Conservation (phyloP, 1,284 basidiomycete genomes). For the Gomphus sp. region DNA sequence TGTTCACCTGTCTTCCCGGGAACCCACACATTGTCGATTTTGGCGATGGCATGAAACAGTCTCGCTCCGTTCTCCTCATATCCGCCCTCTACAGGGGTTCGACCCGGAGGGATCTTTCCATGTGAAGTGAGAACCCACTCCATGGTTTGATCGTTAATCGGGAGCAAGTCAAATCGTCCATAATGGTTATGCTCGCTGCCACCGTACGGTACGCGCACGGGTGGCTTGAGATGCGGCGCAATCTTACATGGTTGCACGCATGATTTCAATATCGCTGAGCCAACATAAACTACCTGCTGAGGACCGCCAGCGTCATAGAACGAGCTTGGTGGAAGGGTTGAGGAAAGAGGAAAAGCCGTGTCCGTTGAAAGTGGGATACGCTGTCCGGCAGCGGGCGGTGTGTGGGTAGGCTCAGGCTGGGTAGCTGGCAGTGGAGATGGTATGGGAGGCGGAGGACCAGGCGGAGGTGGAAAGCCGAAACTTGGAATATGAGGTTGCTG, state of each 20-base stretch:
- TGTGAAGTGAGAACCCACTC: constrained; percentile 54
- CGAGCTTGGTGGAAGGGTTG: constrained; percentile 36
- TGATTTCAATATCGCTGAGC: constrained; percentile 55
- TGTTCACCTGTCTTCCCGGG: constrained; percentile 69
- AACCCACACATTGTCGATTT: constrained; percentile 41
- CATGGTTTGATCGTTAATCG: constrained; percentile 56
- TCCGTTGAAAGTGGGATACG: constrained; percentile 43
- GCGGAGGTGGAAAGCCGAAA: background rate
- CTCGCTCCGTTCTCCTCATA: constrained; percentile 31
- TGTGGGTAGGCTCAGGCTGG: background rate
- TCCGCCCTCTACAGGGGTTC: constrained; percentile 46
- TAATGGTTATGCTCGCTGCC: constrained; percentile 48
- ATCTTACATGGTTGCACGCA: constrained; percentile 78
- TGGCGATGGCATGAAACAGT: constrained; percentile 46
- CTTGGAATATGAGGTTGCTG: no score
- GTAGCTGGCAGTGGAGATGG: background rate
- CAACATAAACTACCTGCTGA: constrained; percentile 53
- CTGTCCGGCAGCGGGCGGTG: constrained; percentile 47
- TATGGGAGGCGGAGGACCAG: constrained; percentile 4
- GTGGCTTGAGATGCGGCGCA: constrained; percentile 40
- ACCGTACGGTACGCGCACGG: constrained; percentile 53
- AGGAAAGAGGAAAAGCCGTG: constrained; percentile 34
- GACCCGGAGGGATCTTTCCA: constrained; percentile 47
- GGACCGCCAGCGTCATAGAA: constrained; percentile 34
- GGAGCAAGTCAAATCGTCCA: constrained; percentile 62